Base-by-base conservation (phyloP, 2,329 filamentous ascomycete species). In the Sporothrix inflata region DNA sequence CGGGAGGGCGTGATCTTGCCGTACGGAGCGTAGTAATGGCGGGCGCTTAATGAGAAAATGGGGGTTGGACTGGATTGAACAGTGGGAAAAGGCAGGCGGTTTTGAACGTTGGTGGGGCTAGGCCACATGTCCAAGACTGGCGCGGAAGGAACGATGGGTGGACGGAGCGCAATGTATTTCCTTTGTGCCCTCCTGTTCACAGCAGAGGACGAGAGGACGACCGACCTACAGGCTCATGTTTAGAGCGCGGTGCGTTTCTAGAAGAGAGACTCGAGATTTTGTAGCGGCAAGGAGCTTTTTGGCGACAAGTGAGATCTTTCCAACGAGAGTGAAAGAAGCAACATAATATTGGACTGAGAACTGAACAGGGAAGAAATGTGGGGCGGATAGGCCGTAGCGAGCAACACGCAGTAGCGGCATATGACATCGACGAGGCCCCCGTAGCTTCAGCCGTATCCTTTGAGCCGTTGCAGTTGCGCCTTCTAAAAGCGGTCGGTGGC, bases 41-140 rank as follows among this genome's bases (percentile, higher is more conserved):
- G 42, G 63, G 63, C 63, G 42, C 63, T 49, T 66, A 66, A 66
- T 49, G 63, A 49, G 63, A 49, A 49, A 65, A 45, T 38, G 57
- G 40, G 61, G 61, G 38, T n/a, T 47, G 42, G 61, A 47, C 61
- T 19, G 21, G 21, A 30, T 30, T 45, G 61, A 47, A 65, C 40
- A 30, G 40, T 47, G 61, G 61, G 12, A 49, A 65, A n/a, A 27
- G 63, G 63, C 63, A 49, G 63, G 63, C 24, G 61, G 21, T 27
- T 24, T 47, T 3, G 51, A 66, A 21, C 57, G 12, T n/a, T 27
- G 40, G 60, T 19, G 60, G 38, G 60, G 57, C 57, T 65, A 65
- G n/a, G 21, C 60, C 38, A 45, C 21, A 45, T 65, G 60, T 65
- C 38, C 60, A 65, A 16, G 60, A 34, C 38, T 53, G 49, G 49